A percentile compares a stretch with the other conserved stretches of the same genome.
These are phyloP conservation scores for Phyllostachys edulis DNA, from an alignment of 176 grass and related monocot genomes.

Conservation along the genomic window DNA sequence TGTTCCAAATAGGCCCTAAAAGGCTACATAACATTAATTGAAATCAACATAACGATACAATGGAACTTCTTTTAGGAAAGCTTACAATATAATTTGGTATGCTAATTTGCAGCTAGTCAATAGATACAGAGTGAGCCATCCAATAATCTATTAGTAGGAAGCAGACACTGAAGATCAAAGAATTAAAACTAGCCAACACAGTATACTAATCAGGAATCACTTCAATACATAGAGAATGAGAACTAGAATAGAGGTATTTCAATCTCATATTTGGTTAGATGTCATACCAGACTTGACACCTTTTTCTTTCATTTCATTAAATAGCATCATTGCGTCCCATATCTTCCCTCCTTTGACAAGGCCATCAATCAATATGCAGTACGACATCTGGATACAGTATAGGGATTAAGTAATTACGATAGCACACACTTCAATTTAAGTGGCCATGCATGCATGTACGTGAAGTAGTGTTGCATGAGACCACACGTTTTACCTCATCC, in stretches of 20 bases:
- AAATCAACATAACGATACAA: not conserved
- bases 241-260: conserved; percentile 4
- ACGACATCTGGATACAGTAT: conserved; percentile 66
- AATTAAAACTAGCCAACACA: not conserved
- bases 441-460: not conserved
- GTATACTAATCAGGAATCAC: not conserved
- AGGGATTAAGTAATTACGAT: conserved; percentile 11
- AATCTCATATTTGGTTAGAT: not conserved
- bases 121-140: not conserved
- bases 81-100: not conserved
- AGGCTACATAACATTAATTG: not conserved
- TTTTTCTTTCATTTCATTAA: conserved; percentile 80
- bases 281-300: conserved; percentile 69
- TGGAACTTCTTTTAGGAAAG: not conserved
- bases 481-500: conserved; percentile 70
- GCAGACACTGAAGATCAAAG: conserved; percentile 11
- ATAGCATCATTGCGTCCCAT: conserved; percentile 58
- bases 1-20: not conserved
- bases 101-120: not conserved
- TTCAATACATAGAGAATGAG: not conserved
- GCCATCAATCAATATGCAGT: conserved; percentile 88
- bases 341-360: conserved; percentile 84
- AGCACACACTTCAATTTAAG: not conserved
- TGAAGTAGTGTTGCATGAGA: conserved; percentile 9
- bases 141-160: conserved; percentile 7